phyloP scores from a whole-genome alignment of 331 rosid genomes.

The Cydonia oblonga region DNA sequence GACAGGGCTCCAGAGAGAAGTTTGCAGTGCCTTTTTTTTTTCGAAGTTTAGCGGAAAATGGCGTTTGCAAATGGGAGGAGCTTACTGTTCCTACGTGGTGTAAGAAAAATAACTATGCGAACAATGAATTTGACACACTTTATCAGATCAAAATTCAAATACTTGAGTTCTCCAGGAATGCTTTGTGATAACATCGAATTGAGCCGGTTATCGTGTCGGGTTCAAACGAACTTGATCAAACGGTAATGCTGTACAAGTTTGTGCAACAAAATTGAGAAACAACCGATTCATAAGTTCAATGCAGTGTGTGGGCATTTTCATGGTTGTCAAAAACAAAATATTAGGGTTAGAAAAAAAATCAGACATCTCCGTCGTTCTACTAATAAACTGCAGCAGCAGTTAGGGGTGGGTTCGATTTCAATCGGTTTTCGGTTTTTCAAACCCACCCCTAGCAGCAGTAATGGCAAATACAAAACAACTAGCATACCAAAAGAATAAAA shows the following conservation, averaged over 20 bases:
- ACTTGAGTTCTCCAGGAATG: neutral
- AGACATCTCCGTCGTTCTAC: neutral
- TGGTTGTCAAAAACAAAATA: neutral
- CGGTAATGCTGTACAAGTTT: neutral
- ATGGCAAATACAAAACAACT: neutral
- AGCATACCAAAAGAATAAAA: neutral
- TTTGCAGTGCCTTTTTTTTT: neutral
- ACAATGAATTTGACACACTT: neutral
- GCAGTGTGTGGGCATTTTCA: neutral
- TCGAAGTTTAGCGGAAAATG: neutral
- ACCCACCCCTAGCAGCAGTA: too few species aligned
- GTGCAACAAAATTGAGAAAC: neutral
- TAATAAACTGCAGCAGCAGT: too few species aligned
- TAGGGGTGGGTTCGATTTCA: too few species aligned
- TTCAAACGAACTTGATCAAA: neutral
- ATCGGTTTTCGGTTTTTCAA: too few species aligned
- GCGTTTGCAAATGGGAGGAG: slow-evolving; percentile 1
- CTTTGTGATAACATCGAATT: neutral
- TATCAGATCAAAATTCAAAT: neutral
- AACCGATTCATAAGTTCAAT: neutral
- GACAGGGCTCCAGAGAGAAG: neutral
- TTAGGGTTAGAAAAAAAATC: neutral
- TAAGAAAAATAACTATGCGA: neutral
- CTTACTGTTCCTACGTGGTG: neutral
- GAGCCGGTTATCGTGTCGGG: neutral